A percentile compares a stretch with the other conserved stretches of the same genome.
Conservation (phyloP, 2,329 filamentous ascomycete genomes). For the Penicillium crustosum region DNA sequence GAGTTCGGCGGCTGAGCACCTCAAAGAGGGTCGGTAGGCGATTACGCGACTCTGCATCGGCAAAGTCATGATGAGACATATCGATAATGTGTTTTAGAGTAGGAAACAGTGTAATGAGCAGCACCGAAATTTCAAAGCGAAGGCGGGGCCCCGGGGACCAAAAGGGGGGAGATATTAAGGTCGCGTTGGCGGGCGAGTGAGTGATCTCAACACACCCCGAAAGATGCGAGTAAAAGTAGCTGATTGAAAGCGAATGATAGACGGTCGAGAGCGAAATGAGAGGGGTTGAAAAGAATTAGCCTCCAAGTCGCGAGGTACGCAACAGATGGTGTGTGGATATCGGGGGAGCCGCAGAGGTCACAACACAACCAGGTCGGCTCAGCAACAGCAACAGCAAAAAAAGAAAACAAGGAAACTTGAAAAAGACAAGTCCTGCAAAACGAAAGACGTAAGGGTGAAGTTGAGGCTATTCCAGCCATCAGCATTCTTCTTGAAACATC, state of each 20-base stretch:
- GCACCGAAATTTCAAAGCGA: slow-evolving; percentile 16
- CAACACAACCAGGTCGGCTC: slow-evolving; percentile 1
- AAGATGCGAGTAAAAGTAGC: neutral
- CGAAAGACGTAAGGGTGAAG: slow-evolving; percentile 20
- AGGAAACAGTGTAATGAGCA: slow-evolving; percentile 14
- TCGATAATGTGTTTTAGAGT: slow-evolving; percentile 8
- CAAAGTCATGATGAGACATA: slow-evolving; percentile 33
- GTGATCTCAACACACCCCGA: neutral
- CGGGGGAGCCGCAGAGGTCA: slow-evolving; percentile 5
- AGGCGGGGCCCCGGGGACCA: slow-evolving; percentile 15
- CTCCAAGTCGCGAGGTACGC: slow-evolving; percentile 13
- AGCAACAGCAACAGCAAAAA: slow-evolving; percentile 12
- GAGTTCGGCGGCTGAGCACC: slow-evolving; percentile 88
- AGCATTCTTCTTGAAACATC: slow-evolving; percentile 20
- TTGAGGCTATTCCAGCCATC: slow-evolving; percentile 15
- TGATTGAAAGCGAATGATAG: neutral
- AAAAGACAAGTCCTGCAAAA: slow-evolving; percentile 14
- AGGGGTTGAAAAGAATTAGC: slow-evolving; percentile 11
- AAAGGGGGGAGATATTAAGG: slow-evolving; percentile 21
- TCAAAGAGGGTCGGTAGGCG: slow-evolving; percentile 93
- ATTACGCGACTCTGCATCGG: slow-evolving; percentile 62
- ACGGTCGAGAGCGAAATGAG: slow-evolving; percentile 7
- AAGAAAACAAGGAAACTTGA: neutral
- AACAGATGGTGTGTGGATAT: slow-evolving; percentile 8
- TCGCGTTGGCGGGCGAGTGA: slow-evolving; percentile 9